Conservation (phyloP, 495 filamentous ascomycete genomes). For the Neurospora terricola region DNA sequence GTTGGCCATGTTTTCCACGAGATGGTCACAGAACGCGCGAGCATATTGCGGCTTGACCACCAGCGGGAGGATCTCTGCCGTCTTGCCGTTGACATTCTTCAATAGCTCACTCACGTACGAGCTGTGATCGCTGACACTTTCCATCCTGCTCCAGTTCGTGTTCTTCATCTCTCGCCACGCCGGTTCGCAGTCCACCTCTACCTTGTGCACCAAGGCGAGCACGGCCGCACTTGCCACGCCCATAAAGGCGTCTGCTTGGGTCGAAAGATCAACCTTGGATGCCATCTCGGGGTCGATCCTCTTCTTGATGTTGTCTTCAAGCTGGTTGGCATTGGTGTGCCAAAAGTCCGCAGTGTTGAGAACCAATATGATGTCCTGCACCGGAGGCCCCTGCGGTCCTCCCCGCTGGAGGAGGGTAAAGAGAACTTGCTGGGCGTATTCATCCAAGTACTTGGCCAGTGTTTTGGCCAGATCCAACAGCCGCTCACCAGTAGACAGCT, state of each 20-base stretch:
- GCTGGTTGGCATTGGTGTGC: constrained; percentile 80
- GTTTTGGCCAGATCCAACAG: constrained; percentile 78
- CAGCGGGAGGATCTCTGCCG: constrained; percentile 61
- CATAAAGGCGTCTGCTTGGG: constrained; percentile 90
- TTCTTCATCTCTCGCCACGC: constrained; percentile 97
- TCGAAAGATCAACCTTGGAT: constrained; percentile 73
- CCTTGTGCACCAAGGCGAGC: constrained; percentile 68
- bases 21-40: constrained; percentile 85
- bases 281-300: constrained; percentile 71
- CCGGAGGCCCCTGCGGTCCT: constrained; percentile 45
- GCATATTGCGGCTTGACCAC: constrained; percentile 93
- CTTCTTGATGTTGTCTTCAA: constrained; percentile 90
- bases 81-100: constrained; percentile 54
- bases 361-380: constrained; percentile 74
- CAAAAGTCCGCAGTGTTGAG: constrained; percentile 98
- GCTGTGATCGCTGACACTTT: constrained; percentile 91
- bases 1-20: constrained; percentile 75
- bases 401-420: constrained; percentile 63
- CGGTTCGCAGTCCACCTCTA: constrained; percentile 72
- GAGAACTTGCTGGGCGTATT: constrained; percentile 90
- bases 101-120: constrained; percentile 79
- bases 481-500: constrained; percentile 80
- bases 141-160: constrained; percentile 89
- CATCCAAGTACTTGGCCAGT: constrained; percentile 87
- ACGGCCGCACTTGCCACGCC: constrained; percentile 86